Evolutionary conservation across 108 stramenopile genomes (phyloP), one percentile per base, ranked within the genome.

Genomic region (Nitzschia inconspicua): DNA sequence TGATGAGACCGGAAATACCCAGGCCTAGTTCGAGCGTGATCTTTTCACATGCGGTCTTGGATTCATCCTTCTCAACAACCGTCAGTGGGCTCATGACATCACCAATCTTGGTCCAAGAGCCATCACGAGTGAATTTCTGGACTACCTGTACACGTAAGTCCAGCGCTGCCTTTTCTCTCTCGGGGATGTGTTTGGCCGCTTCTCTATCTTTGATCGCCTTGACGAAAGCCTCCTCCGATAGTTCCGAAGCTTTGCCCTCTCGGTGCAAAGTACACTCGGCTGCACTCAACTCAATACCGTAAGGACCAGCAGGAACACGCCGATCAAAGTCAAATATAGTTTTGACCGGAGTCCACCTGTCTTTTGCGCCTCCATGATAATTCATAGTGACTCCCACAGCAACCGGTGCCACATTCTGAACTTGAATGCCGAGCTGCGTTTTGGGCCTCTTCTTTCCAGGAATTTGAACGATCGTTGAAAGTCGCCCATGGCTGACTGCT

Each of bases 271-370:
- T 88, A 65, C 91, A 85, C 64, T 87, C 84, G 2, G 87, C 84
- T 7, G 91, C 91, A 4, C 66, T 76, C 24, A 89, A 70, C 14
- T 93, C 91, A 27, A 93, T 73, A 9, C 67, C 59, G 48, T 87
- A 89, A 5, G 91, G 91, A 28, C 91, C 91, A 9, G 91, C 91
- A 13, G 91, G 91, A 24, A 93, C 84, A n/a, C 91, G 84, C 28
- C 88, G 78, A 79, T 93, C 91, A 66, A 89, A 93, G 39, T 93
- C 91, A 66, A 93, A 93, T 19, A 93, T 75, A 2, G 80, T 76
- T 56, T 93, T 93, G 31, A 84, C 77, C 0, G 76, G 78, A 11
- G 70, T 74, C 86, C 86, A 88, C 37, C 73, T 74, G n/a, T 68
- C 54, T 22, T 59, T 28, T 3, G 65, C 20, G 3, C 81, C 83